Evolutionary conservation across 2,329 filamentous ascomycete genomes (phyloP).

Genomic region (Cordyceps javanica): DNA sequence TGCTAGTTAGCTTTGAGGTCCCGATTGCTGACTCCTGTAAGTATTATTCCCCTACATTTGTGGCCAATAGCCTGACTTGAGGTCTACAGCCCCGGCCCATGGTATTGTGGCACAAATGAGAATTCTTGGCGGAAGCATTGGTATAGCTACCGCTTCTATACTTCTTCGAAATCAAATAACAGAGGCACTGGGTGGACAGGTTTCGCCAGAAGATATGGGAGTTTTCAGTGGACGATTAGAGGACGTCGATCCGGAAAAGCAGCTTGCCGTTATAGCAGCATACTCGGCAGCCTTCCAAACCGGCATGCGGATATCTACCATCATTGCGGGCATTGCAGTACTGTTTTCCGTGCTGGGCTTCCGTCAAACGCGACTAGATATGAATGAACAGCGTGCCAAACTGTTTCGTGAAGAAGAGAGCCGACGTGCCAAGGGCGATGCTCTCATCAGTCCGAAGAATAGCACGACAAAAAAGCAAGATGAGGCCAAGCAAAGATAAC

Average conservation of each 20-base stretch:
- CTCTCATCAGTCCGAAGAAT: not conserved
- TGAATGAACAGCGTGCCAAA: constrained; percentile 20
- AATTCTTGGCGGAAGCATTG: constrained; percentile 48
- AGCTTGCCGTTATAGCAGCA: constrained; percentile 27
- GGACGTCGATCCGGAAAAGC: constrained; percentile 23
- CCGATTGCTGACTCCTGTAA: constrained; percentile 40
- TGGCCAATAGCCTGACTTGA: not conserved
- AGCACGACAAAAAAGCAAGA: no score
- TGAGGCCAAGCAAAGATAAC: not conserved
- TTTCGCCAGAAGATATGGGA: constrained; percentile 24
- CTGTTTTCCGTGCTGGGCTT: constrained; percentile 35
- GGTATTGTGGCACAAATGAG: constrained; percentile 46
- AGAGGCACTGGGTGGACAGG: constrained; percentile 22
- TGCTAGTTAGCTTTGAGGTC: constrained; percentile 37
- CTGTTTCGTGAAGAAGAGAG: constrained; percentile 3
- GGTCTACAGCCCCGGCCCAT: constrained; percentile 42
- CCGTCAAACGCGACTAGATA: constrained; percentile 24
- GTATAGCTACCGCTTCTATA: constrained; percentile 46
- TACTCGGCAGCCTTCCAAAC: constrained; percentile 39
- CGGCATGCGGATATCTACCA: constrained; percentile 41
- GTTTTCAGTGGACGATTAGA: constrained; percentile 18
- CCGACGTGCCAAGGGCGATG: not conserved
- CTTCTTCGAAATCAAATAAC: constrained; percentile 31
- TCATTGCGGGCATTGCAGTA: constrained; percentile 34
- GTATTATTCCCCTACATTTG: constrained; percentile 10